These are phyloP conservation scores for Abortiporus biennis DNA, from an alignment of 1,284 basidiomycete genomes.

Conservation along the genomic window DNA sequence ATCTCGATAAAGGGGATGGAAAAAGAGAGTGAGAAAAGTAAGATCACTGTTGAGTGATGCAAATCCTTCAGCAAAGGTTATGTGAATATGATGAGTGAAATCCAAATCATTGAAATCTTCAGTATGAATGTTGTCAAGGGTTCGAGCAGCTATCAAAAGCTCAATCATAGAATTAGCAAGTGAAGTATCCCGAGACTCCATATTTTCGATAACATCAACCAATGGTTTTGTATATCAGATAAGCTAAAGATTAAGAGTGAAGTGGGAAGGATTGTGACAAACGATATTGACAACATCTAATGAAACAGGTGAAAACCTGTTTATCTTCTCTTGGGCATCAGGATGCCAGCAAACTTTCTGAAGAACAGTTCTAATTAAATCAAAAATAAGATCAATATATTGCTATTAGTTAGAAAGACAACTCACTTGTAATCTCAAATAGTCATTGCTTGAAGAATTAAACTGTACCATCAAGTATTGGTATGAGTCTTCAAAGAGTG, in stretches of 20 bases:
- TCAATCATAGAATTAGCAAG: constrained; percentile 30
- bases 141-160: constrained; percentile 18
- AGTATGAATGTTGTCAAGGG: constrained; percentile 13
- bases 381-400: background rate
- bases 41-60: constrained; percentile 21
- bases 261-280: constrained; percentile 9
- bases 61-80: constrained; percentile 16
- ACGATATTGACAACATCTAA: constrained; percentile 16
- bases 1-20: constrained; percentile 23
- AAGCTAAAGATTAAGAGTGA: constrained; percentile 17
- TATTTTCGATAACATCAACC: constrained; percentile 26
- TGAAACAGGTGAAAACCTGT: constrained; percentile 18
- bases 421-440: constrained; percentile 15
- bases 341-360: constrained; percentile 14
- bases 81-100: constrained; percentile 19
- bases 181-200: constrained; percentile 20
- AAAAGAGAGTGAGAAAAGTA: constrained; percentile 23
- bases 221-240: constrained; percentile 22
- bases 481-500: constrained; percentile 21
- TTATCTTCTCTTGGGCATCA: constrained; percentile 18
- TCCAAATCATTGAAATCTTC: constrained; percentile 15
- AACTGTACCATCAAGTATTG: constrained; percentile 23
- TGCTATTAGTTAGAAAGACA: background rate
- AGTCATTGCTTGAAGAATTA: constrained; percentile 18
- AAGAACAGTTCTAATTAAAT: constrained; percentile 10